A percentile compares a stretch with the other conserved stretches of the same genome.
phyloP scores from a whole-genome alignment of 306 rosid species.

The Prinsepia uniflora region DNA sequence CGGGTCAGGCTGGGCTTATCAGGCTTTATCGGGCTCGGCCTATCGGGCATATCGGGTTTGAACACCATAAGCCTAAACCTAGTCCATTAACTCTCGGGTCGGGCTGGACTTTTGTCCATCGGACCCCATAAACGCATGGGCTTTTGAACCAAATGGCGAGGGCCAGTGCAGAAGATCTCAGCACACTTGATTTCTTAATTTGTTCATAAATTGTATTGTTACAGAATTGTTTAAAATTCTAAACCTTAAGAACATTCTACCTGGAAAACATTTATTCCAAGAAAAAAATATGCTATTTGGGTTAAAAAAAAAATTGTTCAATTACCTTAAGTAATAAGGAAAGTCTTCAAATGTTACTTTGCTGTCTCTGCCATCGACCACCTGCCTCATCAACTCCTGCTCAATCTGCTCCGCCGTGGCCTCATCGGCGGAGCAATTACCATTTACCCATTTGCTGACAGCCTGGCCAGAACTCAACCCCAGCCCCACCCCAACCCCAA shows the following conservation, averaged over 20 bases:
- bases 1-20: too few species aligned
- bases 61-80: too few species aligned
- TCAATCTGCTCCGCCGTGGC: constrained; percentile 65
- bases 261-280: not conserved
- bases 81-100: too few species aligned
- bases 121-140: too few species aligned
- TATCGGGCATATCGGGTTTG: too few species aligned
- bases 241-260: constrained; percentile 5
- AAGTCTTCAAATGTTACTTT: constrained; percentile 62
- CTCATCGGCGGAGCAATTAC: constrained; percentile 47
- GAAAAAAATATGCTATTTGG: not conserved
- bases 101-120: too few species aligned
- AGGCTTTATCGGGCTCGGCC: too few species aligned
- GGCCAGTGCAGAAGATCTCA: not conserved
- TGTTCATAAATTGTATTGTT: not conserved
- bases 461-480: constrained; percentile 75
- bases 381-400: constrained; percentile 56
- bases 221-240: constrained; percentile 2
- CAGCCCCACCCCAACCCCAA: constrained; percentile 90
- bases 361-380: constrained; percentile 57
- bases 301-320: not conserved
- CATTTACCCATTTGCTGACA: constrained; percentile 81
- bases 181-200: not conserved
- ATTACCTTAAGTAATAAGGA: constrained; percentile 84
- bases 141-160: too few species aligned